Evolutionary conservation across 805 yeast genomes (phyloP), one percentile per base, ranked within the genome.

Genomic region (Naumovozyma baii): DNA sequence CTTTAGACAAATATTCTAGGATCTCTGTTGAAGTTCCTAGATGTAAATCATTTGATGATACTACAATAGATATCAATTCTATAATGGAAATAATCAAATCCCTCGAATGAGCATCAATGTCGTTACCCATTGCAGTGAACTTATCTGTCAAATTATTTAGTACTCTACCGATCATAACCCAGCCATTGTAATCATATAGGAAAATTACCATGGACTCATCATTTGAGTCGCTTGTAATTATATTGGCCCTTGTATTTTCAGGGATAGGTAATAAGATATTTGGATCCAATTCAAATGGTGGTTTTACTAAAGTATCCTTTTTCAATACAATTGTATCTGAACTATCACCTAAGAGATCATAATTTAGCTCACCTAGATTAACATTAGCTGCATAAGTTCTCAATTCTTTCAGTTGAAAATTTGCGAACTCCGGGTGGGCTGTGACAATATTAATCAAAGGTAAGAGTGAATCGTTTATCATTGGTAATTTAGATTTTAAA

Each of bases 131-230:
- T 31, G 53, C 42, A 31, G 45, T 22, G 36, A 49, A 54, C 51
- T 35, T 19, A 15, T 43, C 44, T 36, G 55, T 66, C 8, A 80
- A 60, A 46, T 81, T 81, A 47, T 83, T 87, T 25, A 88, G 59
- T 0, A 83, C 63, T 50, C 94, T 71, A 1, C 96, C 96, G 14
- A 90, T 50, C 19, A 83, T 61, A 0, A 94, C 73, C 95, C 96
- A 87, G 1, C 96, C 96, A 53, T 79, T 83, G 55, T 79, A 86
- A 3, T 71, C 69, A 54, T 81, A 75, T 19, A 80, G 63, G 63
- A 92, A 87, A 17, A 85, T 71, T 3, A 83, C 82, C 14, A 66
- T 62, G 7, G 31, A 29, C 17, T 42, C 37, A 28, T 50, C 16
- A 31, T 37, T 36, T 3, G 36, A 54, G 31, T 29, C 31, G 13